Conservation (phyloP, 352 stramenopile genomes). For the Globisporangium polare region DNA sequence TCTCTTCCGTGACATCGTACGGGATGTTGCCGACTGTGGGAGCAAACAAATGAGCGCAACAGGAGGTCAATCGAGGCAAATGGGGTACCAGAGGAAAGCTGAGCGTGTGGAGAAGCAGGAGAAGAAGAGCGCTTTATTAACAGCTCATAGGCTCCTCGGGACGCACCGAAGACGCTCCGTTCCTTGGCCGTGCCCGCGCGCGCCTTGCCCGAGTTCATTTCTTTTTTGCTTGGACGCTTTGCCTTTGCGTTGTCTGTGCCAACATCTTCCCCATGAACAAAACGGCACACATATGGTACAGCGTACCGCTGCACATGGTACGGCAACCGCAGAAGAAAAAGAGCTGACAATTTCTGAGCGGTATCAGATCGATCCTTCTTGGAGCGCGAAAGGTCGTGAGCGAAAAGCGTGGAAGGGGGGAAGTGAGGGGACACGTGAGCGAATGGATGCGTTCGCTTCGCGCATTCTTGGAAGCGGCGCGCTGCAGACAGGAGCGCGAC, state of each 20-base stretch:
- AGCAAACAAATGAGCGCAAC: slow-evolving; percentile 6
- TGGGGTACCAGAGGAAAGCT: slow-evolving; percentile 8
- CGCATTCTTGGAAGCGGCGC: background rate
- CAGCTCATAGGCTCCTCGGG: background rate
- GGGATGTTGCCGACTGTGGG: slow-evolving; percentile 83
- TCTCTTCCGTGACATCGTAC: slow-evolving; percentile 86
- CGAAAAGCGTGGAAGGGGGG: background rate
- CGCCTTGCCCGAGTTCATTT: slow-evolving; percentile 36
- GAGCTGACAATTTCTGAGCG: too few relatives aligned
- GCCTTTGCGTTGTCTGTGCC: background rate
- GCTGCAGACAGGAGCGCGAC: background rate
- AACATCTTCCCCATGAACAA: background rate
- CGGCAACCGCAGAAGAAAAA: too few relatives aligned
- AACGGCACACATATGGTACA: slow-evolving; percentile 3
- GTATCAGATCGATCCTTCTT: too few relatives aligned
- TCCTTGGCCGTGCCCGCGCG: slow-evolving; percentile 73
- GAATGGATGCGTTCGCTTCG: background rate
- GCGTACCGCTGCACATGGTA: background rate
- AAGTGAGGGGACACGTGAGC: too few relatives aligned
- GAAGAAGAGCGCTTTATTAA: background rate
- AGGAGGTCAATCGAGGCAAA: slow-evolving; percentile 7
- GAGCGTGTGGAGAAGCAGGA: background rate
- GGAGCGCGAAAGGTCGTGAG: background rate
- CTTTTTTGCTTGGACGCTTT: background rate
- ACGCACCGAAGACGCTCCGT: slow-evolving; percentile 83